Percentiles rank a stretch among this genome's conserved stretches.
phyloP scores from a whole-genome alignment of 257 asterid species.

The Linaria vulgaris region DNA sequence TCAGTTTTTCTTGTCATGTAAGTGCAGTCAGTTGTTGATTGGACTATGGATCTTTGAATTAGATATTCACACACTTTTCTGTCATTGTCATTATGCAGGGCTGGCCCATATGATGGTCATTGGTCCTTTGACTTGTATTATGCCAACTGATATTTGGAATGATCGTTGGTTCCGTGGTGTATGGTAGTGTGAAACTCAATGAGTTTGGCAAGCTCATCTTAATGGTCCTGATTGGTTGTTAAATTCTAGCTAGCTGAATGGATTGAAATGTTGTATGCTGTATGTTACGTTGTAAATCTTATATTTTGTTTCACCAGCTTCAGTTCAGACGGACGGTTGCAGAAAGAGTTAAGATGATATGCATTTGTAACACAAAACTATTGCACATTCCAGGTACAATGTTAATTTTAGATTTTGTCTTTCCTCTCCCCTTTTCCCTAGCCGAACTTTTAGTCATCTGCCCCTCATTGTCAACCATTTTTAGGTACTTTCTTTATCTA shows the following conservation, averaged over 20 bases:
- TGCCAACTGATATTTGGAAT: too few relatives aligned
- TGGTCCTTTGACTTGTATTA: not conserved
- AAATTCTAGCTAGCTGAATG: not conserved
- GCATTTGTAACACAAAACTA: not conserved
- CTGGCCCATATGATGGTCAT: slow-evolving; percentile 1
- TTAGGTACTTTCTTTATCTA: not conserved
- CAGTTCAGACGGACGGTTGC: too few relatives aligned
- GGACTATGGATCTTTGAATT: not conserved
- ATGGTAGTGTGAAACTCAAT: not conserved
- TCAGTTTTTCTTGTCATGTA: not conserved
- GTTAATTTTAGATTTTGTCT: not conserved
- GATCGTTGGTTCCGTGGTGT: not conserved
- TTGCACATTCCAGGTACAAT: not conserved
- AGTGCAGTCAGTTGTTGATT: not conserved
- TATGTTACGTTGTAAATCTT: not conserved
- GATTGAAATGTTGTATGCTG: slow-evolving; percentile 2
- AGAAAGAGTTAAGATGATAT: too few relatives aligned
- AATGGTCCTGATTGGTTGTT: too few relatives aligned
- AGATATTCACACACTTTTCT: not conserved
- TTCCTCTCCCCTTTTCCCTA: slow-evolving; percentile 9
- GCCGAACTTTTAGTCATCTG: too few relatives aligned
- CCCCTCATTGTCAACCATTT: not conserved
- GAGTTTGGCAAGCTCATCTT: not conserved
- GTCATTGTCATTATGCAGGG: not conserved
- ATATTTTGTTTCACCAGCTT: not conserved